Evolutionary conservation across 2,329 filamentous ascomycete genomes (phyloP).

Genomic region (Penicillium sp.): DNA sequence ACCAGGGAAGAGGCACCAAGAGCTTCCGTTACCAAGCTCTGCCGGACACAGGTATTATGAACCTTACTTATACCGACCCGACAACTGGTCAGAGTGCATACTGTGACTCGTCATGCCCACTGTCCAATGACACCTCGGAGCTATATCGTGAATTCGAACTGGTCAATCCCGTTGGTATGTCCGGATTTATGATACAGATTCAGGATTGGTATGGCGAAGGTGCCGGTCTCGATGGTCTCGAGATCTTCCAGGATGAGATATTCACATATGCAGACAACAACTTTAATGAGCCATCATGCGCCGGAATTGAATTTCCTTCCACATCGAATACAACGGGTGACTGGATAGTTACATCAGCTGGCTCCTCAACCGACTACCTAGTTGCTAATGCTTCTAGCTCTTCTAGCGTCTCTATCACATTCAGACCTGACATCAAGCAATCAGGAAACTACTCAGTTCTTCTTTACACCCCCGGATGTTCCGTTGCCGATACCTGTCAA

Average conservation of each 20-base stretch:
- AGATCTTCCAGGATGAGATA: constrained; percentile 78
- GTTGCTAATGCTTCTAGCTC: constrained; percentile 60
- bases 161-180: constrained; percentile 84
- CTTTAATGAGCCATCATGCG: constrained; percentile 86
- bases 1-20: constrained; percentile 79
- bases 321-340: constrained; percentile 66
- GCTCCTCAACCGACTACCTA: constrained; percentile 71
- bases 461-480: constrained; percentile 88
- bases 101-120: constrained; percentile 81
- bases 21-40: constrained; percentile 82
- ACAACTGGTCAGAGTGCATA: constrained; percentile 61
- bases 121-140: constrained; percentile 64
- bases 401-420: constrained; percentile 62
- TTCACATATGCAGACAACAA: constrained; percentile 77
- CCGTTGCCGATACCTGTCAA: constrained; percentile 70
- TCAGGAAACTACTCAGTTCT: constrained; percentile 89
- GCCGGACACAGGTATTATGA: constrained; percentile 89
- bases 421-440: constrained; percentile 73
- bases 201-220: constrained; percentile 82
- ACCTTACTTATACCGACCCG: constrained; percentile 84
- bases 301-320: constrained; percentile 61
- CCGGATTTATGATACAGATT: constrained; percentile 78
- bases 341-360: constrained; percentile 60
- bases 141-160: constrained; percentile 87
- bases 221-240: constrained; percentile 78